Base-by-base conservation (phyloP, 106 monocot genomes). In the Hemerocallis citrina region DNA sequence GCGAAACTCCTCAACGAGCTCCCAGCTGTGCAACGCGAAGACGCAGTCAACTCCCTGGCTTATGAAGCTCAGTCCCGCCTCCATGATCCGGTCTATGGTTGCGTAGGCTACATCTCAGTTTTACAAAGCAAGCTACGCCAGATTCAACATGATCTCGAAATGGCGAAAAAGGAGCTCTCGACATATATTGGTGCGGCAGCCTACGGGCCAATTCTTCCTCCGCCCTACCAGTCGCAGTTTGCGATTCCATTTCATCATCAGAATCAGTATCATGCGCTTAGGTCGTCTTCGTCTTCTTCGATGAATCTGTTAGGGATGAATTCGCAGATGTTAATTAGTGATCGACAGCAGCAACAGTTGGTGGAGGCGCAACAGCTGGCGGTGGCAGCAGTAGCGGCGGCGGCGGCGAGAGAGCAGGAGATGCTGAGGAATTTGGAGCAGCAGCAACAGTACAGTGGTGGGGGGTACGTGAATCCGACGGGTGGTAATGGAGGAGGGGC, bases 1-100 rank as follows among this genome's bases (percentile, higher is more conserved):
- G 62, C 92, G 9, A 92, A 92, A 72, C 74, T 92, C 3, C 81
- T 92, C 28, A 84, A 79, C 63, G 92, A 88, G 15, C 68, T 89
- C 37, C n/a, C 19, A 2, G 62, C 75, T 1, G 43, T 25, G 16
- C 76, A 85, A 13, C 61, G 85, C n/a, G 85, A 85, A 41, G 79
- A 76, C 40, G 76, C 85, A 43, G 85, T 85, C 14, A 80, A 76
- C 52, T 85, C 79, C 0, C 73, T 85, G 8, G 76, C 80, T 1
- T 85, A 67, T 60, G 85, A 85, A 65, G 81, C 81, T 13, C 76
- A 80, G 32, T 72, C 73, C 17, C 72, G 84, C 14, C 72, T 79
- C 34, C 63, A 55, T 10, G 76, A 85, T 50, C 85, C 85, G 3
- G 73, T 85, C 39, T 68, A 80, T 30, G 85, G 85, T 27, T 85